Percentiles rank a stretch among this genome's conserved stretches.
Conservation (phyloP, 164 flowering plant genomes). For the Malania oleifera region DNA sequence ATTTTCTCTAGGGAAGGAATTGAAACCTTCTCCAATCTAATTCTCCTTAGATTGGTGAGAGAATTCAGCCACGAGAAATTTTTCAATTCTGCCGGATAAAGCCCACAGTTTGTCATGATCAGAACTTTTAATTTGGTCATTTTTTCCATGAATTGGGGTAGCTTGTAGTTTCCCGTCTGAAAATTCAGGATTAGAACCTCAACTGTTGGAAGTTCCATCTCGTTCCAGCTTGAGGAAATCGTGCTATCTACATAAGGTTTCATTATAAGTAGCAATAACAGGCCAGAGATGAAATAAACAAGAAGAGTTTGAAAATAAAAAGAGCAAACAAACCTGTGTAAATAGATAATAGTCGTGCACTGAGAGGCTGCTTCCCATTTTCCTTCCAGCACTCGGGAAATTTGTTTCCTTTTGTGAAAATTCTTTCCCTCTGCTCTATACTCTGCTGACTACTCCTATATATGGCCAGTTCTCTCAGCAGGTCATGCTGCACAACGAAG, state of each 20-base stretch:
- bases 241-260: slow-evolving; percentile 16
- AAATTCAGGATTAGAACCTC: slow-evolving; percentile 30
- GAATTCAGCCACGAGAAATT: no score
- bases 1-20: no score
- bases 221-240: slow-evolving; percentile 22
- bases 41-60: no score
- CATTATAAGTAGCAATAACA: no score
- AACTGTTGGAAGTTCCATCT: slow-evolving; percentile 20
- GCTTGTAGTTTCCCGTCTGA: slow-evolving; percentile 9
- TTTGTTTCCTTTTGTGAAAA: slow-evolving; percentile 19
- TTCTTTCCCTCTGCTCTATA: slow-evolving; percentile 23
- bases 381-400: slow-evolving; percentile 23
- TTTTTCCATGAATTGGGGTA: slow-evolving; percentile 23
- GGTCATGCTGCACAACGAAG: slow-evolving; percentile 40
- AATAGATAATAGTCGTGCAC: slow-evolving; percentile 34
- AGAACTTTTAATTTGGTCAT: slow-evolving; percentile 25
- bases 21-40: no score
- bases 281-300: no score
- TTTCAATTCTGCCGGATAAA: slow-evolving; percentile 13
- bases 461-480: slow-evolving; percentile 41
- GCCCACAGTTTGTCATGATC: slow-evolving; percentile 17
- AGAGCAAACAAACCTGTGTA: slow-evolving; percentile 31
- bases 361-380: slow-evolving; percentile 7
- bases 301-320: no score
- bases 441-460: slow-evolving; percentile 18